Evolutionary conservation across 2,329 filamentous ascomycete species (phyloP).

Genomic region (Mycosphaerella sp.): DNA sequence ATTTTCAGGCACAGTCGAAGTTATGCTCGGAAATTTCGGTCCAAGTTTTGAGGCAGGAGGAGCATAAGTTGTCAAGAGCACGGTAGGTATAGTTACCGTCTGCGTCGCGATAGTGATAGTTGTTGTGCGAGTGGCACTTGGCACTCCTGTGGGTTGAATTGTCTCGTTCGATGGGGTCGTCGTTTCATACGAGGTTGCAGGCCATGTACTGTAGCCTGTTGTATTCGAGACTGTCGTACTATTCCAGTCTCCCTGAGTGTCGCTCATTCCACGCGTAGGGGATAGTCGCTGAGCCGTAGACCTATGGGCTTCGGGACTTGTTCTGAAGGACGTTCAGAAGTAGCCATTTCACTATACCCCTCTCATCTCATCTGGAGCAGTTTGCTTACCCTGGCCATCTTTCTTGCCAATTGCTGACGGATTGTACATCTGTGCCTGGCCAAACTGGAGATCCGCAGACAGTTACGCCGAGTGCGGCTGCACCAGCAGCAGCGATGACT

Average conservation of each 20-base stretch:
- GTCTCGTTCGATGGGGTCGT: neutral
- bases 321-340: neutral
- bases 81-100: too few species aligned
- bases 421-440: neutral
- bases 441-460: neutral
- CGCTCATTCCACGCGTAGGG: too few species aligned
- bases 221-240: neutral
- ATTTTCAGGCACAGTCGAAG: constrained; percentile 8
- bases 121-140: neutral
- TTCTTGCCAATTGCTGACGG: neutral
- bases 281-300: neutral
- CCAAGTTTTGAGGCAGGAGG: neutral
- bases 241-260: neutral
- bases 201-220: neutral
- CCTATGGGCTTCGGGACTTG: constrained; percentile 12
- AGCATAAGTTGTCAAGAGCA: neutral
- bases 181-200: neutral
- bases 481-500: neutral
- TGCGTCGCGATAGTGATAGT: neutral
- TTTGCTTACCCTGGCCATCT: neutral
- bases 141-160: neutral
- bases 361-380: neutral
- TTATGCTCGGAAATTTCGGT: neutral
- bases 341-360: neutral
- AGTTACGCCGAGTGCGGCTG: neutral